Evolutionary conservation across 176 grass and related monocot genomes (phyloP), one percentile per base, ranked within the genome.

Genomic region (Luzula sylvatica): DNA sequence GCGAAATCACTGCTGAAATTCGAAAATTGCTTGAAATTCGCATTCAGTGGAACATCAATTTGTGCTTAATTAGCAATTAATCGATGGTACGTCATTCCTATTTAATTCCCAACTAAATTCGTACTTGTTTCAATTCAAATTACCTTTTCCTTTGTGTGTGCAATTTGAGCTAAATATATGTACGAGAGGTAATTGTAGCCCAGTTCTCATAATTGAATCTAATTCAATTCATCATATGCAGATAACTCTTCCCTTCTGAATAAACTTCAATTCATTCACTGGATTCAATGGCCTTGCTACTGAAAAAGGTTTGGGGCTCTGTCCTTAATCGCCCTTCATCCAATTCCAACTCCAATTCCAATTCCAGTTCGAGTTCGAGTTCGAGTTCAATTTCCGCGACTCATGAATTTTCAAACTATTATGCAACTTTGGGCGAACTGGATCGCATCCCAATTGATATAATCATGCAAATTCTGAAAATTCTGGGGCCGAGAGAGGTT

Each of bases 371-470:
- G 38, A 30, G 61, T 48, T 14, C 56, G 43, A 14, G n/a, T 17
- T 42, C 18, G 15, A 39, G 26, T 38, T 26, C 65, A 41, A 35
- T 46, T 3, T 19, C 55, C 3, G 44, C 23, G 16, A 18, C 7
- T 50, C 16, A 8, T 8, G 51, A 71, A 16, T 23, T 44, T 57
- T 55, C 27, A 4, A 35, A 2, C 30, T 7, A 35, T 18, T 30
- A 56, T 3, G 70, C 58, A 61, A 42, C 58, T 53, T 52, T 95
- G 20, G 89, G 83, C 15, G 73, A 60, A 46, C 70, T 95, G 0
- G 80, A 95, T 78, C 39, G 43, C 1, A 28, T 95, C 50, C 83
- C 89, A 15, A 78, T 58, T 52, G 89, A 95, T 72, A 68, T 88
- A 15, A 66, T 96, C 53, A 54, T 61, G 20, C 90, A 86, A 72